These are phyloP conservation scores for Stachybotrys echinatus DNA, from an alignment of 2,329 filamentous ascomycete species.

Conservation along the genomic window DNA sequence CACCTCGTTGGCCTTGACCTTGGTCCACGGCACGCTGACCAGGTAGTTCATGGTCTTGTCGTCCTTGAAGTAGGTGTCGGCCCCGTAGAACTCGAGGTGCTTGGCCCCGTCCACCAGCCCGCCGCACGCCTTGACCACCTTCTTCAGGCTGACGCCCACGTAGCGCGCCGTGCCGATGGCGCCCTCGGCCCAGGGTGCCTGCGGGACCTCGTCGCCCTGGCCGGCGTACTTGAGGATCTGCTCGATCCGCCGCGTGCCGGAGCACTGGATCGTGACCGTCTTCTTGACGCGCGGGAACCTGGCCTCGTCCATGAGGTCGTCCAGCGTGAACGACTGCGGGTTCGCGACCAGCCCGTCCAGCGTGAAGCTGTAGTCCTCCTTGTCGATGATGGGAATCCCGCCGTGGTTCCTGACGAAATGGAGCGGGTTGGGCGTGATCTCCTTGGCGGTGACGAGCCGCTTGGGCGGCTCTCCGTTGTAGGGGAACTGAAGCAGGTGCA, in stretches of 20 bases:
- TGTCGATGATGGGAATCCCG: conserved; percentile 61
- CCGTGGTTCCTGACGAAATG: conserved; percentile 70
- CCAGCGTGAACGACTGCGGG: conserved; percentile 50
- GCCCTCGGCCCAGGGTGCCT: conserved; percentile 58
- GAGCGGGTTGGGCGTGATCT: conserved; percentile 52
- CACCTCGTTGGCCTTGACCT: conserved; percentile 63
- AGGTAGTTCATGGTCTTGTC: conserved; percentile 60
- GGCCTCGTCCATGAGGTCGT: conserved; percentile 55
- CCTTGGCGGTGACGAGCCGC: conserved; percentile 45
- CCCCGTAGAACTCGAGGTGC: conserved; percentile 64
- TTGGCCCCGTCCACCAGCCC: conserved; percentile 48
- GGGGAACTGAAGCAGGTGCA: conserved; percentile 57
- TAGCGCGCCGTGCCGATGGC: conserved; percentile 63
- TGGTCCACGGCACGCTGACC: conserved; percentile 61
- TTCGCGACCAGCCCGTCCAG: conserved; percentile 57
- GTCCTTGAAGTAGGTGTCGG: conserved; percentile 70
- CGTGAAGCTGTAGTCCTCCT: conserved; percentile 44
- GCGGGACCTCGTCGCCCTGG: conserved; percentile 57
- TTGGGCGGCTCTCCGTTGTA: conserved; percentile 61
- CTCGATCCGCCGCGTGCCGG: conserved; percentile 63
- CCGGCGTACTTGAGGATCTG: conserved; percentile 62
- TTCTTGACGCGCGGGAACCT: conserved; percentile 56
- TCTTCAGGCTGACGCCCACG: conserved; percentile 61
- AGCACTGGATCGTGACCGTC: conserved; percentile 60
- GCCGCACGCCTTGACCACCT: conserved; percentile 65